Evolutionary conservation across 2,329 filamentous ascomycete genomes (phyloP).

Genomic region (Metarhizium rileyi): DNA sequence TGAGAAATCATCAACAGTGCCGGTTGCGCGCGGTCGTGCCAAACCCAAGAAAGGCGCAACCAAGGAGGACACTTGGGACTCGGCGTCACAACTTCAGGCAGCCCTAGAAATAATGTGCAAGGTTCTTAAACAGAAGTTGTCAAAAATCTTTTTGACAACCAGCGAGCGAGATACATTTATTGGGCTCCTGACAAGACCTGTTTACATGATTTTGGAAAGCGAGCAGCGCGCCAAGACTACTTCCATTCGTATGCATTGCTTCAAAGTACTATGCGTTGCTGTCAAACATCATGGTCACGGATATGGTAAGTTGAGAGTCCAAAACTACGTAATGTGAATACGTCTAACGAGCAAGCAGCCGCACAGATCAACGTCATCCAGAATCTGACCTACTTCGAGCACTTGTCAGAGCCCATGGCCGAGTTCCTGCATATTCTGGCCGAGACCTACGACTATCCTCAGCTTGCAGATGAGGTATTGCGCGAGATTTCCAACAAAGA

Average conservation of each 20-base stretch:
- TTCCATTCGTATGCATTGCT: slow-evolving; percentile 88
- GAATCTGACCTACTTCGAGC: slow-evolving; percentile 95
- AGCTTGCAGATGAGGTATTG: slow-evolving; percentile 86
- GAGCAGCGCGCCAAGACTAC: slow-evolving; percentile 86
- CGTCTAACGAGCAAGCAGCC: slow-evolving; percentile 40
- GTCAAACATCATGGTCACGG: slow-evolving; percentile 97
- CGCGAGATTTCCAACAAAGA: slow-evolving; percentile 95
- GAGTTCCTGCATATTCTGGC: slow-evolving; percentile 93
- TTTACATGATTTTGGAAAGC: slow-evolving; percentile 90
- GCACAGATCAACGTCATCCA: slow-evolving; percentile 98
- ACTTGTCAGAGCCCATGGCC: slow-evolving; percentile 97
- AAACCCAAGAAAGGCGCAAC: slow-evolving; percentile 68
- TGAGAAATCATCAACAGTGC: slow-evolving; percentile 67
- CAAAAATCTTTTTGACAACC: slow-evolving; percentile 89
- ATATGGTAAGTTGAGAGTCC: slow-evolving; percentile 54
- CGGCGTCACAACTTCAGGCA: slow-evolving; percentile 73
- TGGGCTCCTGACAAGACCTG: slow-evolving; percentile 78
- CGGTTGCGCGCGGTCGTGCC: slow-evolving; percentile 61
- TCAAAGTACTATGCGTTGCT: slow-evolving; percentile 92
- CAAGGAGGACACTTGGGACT: slow-evolving; percentile 84
- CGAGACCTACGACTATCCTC: slow-evolving; percentile 95
- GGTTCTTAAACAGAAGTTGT: slow-evolving; percentile 83
- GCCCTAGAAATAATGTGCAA: slow-evolving; percentile 94
- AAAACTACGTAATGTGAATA: not conserved
- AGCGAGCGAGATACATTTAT: slow-evolving; percentile 95